A percentile compares a stretch with the other conserved stretches of the same genome.
Evolutionary conservation across 169 alveolate species (phyloP).

Genomic region (Theileria annulata): DNA sequence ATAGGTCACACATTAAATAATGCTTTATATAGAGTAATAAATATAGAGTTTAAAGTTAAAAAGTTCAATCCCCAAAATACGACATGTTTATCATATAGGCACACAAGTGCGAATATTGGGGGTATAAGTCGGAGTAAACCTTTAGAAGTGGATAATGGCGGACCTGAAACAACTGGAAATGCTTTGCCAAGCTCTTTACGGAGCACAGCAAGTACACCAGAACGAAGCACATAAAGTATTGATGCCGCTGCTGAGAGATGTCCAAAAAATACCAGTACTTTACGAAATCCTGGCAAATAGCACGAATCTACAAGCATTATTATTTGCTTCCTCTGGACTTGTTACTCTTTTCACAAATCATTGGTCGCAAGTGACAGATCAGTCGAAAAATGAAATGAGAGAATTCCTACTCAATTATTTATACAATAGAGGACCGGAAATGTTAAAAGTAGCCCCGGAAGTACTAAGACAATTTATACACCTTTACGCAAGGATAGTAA

Average conservation of each 20-base stretch:
- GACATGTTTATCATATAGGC: constrained; percentile 20
- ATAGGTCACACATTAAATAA: background rate
- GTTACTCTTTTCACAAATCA: constrained; percentile 79
- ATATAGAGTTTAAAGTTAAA: background rate
- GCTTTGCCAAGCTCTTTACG: constrained; percentile 85
- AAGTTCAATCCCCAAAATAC: constrained; percentile 3
- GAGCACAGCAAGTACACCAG: constrained; percentile 85
- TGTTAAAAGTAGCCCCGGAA: constrained; percentile 87
- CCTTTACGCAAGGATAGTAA: constrained; percentile 83
- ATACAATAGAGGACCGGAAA: constrained; percentile 88
- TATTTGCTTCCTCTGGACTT: constrained; percentile 84
- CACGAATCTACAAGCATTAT: constrained; percentile 81
- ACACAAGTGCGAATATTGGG: constrained; percentile 22
- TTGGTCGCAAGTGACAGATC: constrained; percentile 86
- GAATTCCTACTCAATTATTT: constrained; percentile 84
- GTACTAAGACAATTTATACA: constrained; percentile 86
- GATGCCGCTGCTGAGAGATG: constrained; percentile 85
- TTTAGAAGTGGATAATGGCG: constrained; percentile 21
- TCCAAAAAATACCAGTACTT: constrained; percentile 78
- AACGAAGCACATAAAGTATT: constrained; percentile 89
- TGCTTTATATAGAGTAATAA: background rate
- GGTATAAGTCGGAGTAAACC: constrained; percentile 1
- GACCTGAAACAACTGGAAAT: constrained; percentile 85
- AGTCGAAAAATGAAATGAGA: constrained; percentile 85
- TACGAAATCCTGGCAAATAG: constrained; percentile 81